Conservation (phyloP, 140 eudicot species). For the Artemisia princeps region DNA sequence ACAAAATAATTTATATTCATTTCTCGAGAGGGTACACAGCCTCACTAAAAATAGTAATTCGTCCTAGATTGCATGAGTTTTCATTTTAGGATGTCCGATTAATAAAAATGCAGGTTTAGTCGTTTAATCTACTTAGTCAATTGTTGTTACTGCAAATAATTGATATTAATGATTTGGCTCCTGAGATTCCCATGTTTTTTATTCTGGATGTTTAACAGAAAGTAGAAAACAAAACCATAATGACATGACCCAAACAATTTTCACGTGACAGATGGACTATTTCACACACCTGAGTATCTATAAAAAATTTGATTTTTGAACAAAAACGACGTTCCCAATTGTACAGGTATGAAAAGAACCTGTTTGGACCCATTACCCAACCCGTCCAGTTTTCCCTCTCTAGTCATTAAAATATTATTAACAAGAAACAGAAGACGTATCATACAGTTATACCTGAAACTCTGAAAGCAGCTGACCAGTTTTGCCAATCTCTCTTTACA, state of each 20-base stretch:
- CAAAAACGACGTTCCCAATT: too few relatives aligned
- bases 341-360: too few relatives aligned
- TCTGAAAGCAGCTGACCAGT: conserved; percentile 17
- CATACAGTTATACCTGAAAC: neutral
- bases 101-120: neutral
- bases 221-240: too few relatives aligned
- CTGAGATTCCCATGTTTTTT: neutral
- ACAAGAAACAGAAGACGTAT: neutral
- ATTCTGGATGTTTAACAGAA: too few relatives aligned
- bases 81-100: conserved; percentile 5
- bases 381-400: too few relatives aligned
- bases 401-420: neutral
- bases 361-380: too few relatives aligned
- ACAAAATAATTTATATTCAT: neutral
- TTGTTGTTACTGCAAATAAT: neutral
- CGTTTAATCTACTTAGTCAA: neutral
- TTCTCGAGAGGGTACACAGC: neutral
- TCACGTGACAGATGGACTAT: too few relatives aligned
- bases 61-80: neutral
- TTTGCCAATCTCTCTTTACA: conserved; percentile 13
- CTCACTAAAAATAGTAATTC: neutral
- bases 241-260: too few relatives aligned
- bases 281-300: too few relatives aligned
- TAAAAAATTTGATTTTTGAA: too few relatives aligned
- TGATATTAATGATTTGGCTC: neutral